These are phyloP conservation scores for Phanerochaete carnosa DNA, from an alignment of 768 basidiomycete species.

Conservation along the genomic window DNA sequence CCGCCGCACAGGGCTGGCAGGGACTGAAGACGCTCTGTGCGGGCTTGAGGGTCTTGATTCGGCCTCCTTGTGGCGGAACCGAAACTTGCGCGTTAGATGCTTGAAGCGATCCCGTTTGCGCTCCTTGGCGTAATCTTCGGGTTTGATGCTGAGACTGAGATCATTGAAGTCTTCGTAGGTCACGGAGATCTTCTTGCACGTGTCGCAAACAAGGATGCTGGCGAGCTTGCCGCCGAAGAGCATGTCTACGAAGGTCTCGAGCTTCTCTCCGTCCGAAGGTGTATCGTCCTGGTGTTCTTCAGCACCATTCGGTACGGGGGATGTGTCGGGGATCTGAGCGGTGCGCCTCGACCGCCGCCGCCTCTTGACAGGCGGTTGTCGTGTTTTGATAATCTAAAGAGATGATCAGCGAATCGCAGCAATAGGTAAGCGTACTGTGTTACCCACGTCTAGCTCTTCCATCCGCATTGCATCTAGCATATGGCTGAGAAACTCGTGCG, in stretches of 20 bases:
- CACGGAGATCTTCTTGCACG: slow-evolving; percentile 90
- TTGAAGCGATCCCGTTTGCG: slow-evolving; percentile 78
- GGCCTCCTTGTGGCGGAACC: slow-evolving; percentile 20
- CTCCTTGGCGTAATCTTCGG: slow-evolving; percentile 70
- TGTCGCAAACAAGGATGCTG: slow-evolving; percentile 90
- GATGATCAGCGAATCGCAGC: background rate
- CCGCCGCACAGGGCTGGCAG: slow-evolving; percentile 34
- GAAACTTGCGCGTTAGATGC: slow-evolving; percentile 66
- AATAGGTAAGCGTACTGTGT: slow-evolving; percentile 22
- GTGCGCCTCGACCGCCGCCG: slow-evolving; percentile 24
- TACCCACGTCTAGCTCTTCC: slow-evolving; percentile 82
- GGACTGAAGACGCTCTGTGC: slow-evolving; percentile 56
- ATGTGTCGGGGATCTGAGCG: background rate
- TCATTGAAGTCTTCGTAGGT: slow-evolving; percentile 95
- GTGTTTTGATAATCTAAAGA: slow-evolving; percentile 77
- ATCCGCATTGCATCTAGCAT: slow-evolving; percentile 89
- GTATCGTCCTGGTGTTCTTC: slow-evolving; percentile 8
- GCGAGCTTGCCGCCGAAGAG: slow-evolving; percentile 88
- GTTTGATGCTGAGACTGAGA: slow-evolving; percentile 84
- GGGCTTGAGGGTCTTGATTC: background rate
- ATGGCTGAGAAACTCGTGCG: slow-evolving; percentile 89
- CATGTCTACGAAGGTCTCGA: slow-evolving; percentile 80
- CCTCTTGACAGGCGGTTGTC: slow-evolving; percentile 42
- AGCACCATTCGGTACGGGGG: slow-evolving; percentile 3
- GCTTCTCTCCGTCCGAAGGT: slow-evolving; percentile 40